Evolutionary conservation across 306 rosid genomes (phyloP).

Genomic region (Phaseolus lunatus): DNA sequence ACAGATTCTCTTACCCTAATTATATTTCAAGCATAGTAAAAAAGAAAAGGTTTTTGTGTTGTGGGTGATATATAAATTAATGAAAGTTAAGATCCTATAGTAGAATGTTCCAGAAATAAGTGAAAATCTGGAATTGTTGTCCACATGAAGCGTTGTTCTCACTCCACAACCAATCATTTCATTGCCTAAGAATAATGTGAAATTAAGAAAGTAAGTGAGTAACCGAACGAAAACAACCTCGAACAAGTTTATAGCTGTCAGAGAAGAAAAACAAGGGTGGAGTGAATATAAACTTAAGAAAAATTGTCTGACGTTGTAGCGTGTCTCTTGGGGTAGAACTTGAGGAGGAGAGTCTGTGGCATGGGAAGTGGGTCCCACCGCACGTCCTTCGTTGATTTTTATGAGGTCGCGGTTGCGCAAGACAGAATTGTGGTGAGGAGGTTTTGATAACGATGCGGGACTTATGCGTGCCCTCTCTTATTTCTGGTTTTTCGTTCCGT

Average conservation of each 20-base stretch:
- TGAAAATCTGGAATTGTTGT: neutral
- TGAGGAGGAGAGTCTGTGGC: no score
- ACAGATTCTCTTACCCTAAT: no score
- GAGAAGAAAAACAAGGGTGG: neutral
- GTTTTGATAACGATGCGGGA: conserved; percentile 18
- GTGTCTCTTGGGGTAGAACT: conserved; percentile 23
- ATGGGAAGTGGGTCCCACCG: conserved; percentile 11
- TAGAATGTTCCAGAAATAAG: neutral
- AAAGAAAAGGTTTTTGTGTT: neutral
- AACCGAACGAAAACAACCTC: neutral
- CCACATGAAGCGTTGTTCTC: neutral
- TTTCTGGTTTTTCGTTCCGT: neutral
- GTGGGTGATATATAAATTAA: neutral
- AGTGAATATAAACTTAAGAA: neutral
- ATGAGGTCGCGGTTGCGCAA: neutral
- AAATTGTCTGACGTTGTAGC: neutral
- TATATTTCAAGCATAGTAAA: no score
- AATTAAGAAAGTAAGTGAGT: neutral
- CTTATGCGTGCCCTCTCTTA: neutral
- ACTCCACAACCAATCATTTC: conserved; percentile 45
- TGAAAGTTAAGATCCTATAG: neutral
- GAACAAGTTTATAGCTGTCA: conserved; percentile 1
- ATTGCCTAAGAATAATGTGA: conserved; percentile 18
- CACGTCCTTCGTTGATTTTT: conserved; percentile 23
- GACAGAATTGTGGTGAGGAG: conserved; percentile 39